These are phyloP conservation scores for Cercospora nicotianae DNA, from an alignment of 2,329 filamentous ascomycete species.

Conservation along the genomic window DNA sequence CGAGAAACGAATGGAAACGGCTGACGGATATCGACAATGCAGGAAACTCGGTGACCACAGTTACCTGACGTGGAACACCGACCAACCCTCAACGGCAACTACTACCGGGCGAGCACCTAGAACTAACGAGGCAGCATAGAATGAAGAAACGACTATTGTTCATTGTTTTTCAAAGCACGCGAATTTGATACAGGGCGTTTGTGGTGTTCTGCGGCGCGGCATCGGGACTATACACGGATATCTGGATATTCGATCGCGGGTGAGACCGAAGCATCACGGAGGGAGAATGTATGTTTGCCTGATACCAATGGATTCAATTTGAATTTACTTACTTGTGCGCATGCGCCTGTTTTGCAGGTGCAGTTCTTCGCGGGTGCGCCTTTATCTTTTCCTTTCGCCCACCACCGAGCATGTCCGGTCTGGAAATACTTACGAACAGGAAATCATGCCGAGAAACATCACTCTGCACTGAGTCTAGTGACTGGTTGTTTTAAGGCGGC, in stretches of 20 bases:
- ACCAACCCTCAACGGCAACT: constrained; percentile 59
- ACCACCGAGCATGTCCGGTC: neutral
- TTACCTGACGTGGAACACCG: constrained; percentile 92
- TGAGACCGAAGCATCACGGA: constrained; percentile 13
- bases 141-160: constrained; percentile 17
- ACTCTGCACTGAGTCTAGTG: constrained; percentile 9
- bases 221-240: constrained; percentile 17
- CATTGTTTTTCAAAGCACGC: constrained; percentile 25
- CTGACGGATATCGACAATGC: constrained; percentile 19
- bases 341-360: neutral
- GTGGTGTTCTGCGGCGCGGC: constrained; percentile 24
- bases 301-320: constrained; percentile 7
- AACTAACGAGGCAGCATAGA: constrained; percentile 36
- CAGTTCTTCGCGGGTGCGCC: neutral
- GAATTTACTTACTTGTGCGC: constrained; percentile 3
- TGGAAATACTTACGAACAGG: neutral
- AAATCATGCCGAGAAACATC: neutral
- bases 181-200: constrained; percentile 21
- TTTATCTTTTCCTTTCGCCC: neutral
- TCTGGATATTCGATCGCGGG: constrained; percentile 10
- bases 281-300: constrained; percentile 11
- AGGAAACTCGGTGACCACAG: constrained; percentile 98
- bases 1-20: neutral
- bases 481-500: neutral
- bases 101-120: constrained; percentile 46